Conservation (phyloP, 1,284 basidiomycete species). For the Melampsora larici-populina region DNA sequence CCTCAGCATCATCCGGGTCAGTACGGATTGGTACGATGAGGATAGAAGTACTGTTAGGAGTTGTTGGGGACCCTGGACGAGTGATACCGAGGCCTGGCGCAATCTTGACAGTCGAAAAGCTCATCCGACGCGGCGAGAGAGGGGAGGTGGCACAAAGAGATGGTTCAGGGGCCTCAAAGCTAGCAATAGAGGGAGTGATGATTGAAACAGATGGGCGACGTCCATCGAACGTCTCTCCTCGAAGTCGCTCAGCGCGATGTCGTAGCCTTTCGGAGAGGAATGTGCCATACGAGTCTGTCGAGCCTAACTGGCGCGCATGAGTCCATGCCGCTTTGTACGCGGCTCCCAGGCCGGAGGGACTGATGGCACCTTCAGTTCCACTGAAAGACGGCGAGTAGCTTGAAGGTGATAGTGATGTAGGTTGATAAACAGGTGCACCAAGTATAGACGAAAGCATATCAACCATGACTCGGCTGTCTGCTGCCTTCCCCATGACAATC, state of each 20-base stretch:
- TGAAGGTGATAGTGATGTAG: constrained; percentile 12
- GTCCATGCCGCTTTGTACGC: constrained; percentile 40
- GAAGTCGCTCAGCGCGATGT: constrained; percentile 25
- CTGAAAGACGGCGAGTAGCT: constrained; percentile 14
- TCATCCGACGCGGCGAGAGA: constrained; percentile 7
- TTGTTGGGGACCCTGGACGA: background rate
- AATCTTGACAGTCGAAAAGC: constrained; percentile 4
- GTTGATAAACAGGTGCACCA: constrained; percentile 33
- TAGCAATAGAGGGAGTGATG: constrained; percentile 12
- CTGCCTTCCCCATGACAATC: constrained; percentile 23
- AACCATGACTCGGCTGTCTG: constrained; percentile 30
- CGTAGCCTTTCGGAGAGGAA: constrained; percentile 14
- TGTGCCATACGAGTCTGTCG: constrained; percentile 10
- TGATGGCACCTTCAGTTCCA: constrained; percentile 29
- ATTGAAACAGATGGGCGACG: background rate
- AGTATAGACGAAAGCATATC: constrained; percentile 29
- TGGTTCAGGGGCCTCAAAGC: constrained; percentile 13
- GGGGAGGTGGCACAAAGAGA: background rate
- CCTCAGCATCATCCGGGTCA: constrained; percentile 18
- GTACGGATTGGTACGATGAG: constrained; percentile 12
- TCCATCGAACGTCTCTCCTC: background rate
- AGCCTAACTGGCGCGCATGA: background rate
- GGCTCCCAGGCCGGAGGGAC: constrained; percentile 18
- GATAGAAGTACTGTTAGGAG: constrained; percentile 13
- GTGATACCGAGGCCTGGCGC: constrained; percentile 13